Percentiles rank a stretch among this genome's conserved stretches.
Conservation (phyloP, 1,284 basidiomycete genomes). For the Rugosomyces carneus region DNA sequence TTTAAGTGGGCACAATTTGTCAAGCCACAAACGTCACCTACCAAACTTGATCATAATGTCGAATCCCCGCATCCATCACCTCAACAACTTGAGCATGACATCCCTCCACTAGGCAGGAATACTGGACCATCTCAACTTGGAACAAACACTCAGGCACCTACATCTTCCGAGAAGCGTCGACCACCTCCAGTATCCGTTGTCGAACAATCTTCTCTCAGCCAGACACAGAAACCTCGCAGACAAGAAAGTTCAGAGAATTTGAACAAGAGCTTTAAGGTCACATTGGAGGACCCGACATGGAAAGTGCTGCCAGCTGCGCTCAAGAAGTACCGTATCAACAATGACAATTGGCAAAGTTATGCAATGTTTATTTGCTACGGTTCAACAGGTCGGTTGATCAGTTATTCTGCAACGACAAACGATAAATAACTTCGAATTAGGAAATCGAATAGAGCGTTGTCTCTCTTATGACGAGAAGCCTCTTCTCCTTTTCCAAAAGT, state of each 20-base stretch:
- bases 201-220: slow-evolving; percentile 26
- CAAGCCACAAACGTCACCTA: slow-evolving; percentile 69
- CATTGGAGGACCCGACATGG: slow-evolving; percentile 95
- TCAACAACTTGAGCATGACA: slow-evolving; percentile 65
- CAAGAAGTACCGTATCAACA: slow-evolving; percentile 98
- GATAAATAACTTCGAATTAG: slow-evolving; percentile 27
- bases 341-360: slow-evolving; percentile 98
- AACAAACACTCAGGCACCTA: slow-evolving; percentile 15
- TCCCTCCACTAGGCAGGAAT: slow-evolving; percentile 33
- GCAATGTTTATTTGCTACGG: slow-evolving; percentile 99
- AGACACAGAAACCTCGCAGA: slow-evolving; percentile 40
- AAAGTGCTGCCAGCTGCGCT: slow-evolving; percentile 96
- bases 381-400: slow-evolving; percentile 58
- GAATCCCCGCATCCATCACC: slow-evolving; percentile 78
- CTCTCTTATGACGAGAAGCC: slow-evolving; percentile 98
- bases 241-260: slow-evolving; percentile 73
- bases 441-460: slow-evolving; percentile 85
- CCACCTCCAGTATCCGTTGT: slow-evolving; percentile 22
- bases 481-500: slow-evolving; percentile 90
- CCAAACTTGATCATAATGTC: slow-evolving; percentile 48
- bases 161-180: slow-evolving; percentile 21
- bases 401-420: not conserved
- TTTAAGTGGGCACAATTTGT: slow-evolving; percentile 79
- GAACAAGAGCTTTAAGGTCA: slow-evolving; percentile 79
- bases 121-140: slow-evolving; percentile 24